Percentiles rank a stretch among this genome's conserved stretches.
Conservation (phyloP, 176 grass and related monocot species). For the Bonia amplexicaulis region DNA sequence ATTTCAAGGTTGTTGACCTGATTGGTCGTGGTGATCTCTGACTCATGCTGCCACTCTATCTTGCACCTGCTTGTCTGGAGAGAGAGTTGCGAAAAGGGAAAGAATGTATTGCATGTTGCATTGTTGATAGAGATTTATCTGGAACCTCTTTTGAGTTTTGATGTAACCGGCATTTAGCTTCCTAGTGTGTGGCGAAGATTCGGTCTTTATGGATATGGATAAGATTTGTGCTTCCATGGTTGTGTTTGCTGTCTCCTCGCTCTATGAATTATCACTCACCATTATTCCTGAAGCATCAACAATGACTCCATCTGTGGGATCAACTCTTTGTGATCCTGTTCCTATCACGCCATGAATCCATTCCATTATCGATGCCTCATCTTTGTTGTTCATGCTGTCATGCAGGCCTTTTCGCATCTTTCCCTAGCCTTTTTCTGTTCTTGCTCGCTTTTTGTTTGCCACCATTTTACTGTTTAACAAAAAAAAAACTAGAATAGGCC, state of each 20-base stretch:
- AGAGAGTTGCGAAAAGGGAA: neutral
- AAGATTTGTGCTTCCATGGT: constrained; percentile 12
- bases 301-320: neutral
- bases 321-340: neutral
- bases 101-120: neutral
- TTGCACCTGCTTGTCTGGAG: constrained; percentile 12
- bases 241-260: neutral
- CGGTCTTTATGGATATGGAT: neutral
- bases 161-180: constrained; percentile 15
- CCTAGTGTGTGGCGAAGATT: constrained; percentile 1
- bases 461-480: neutral
- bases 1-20: neutral
- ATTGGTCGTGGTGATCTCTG: constrained; percentile 18
- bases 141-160: constrained; percentile 4
- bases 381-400: neutral
- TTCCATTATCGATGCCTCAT: neutral
- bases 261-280: neutral
- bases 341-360: neutral
- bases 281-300: neutral
- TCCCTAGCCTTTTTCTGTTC: neutral
- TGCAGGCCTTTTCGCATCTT: neutral
- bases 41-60: constrained; percentile 14
- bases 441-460: neutral
- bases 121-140: neutral
- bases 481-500: neutral